Evolutionary conservation across 306 rosid species (phyloP).

Genomic region (Fragaria nilgerrensis): DNA sequence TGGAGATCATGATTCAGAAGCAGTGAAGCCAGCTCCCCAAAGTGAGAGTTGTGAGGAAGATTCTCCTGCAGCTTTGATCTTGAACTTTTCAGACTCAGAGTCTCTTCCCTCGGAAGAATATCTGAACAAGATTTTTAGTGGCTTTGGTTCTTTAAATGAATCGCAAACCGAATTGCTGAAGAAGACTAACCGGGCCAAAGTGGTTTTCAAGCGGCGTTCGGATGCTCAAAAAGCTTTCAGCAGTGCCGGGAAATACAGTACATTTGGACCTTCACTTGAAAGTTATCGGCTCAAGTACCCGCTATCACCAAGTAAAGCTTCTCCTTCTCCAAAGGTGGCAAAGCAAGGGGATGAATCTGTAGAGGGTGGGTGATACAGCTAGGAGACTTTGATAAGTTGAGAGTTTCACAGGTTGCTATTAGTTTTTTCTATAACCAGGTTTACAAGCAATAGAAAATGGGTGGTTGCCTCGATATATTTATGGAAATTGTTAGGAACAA

Average conservation of each 20-base stretch:
- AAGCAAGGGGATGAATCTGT: constrained; percentile 34
- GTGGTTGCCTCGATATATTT: constrained; percentile 14
- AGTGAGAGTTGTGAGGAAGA: constrained; percentile 34
- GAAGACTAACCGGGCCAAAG: constrained; percentile 63
- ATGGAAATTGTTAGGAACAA: constrained; percentile 20
- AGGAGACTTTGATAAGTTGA: constrained; percentile 14
- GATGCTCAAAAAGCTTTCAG: constrained; percentile 86
- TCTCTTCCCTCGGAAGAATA: constrained; percentile 56
- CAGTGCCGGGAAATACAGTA: constrained; percentile 77
- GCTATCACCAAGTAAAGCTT: constrained; percentile 29
- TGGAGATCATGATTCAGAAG: constrained; percentile 29
- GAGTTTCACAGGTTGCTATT: not conserved
- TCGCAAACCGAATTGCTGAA: constrained; percentile 61
- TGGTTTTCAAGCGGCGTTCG: constrained; percentile 52
- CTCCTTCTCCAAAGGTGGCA: constrained; percentile 13
- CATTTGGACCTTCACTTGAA: constrained; percentile 73
- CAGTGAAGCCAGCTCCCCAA: constrained; percentile 18
- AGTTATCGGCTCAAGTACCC: constrained; percentile 78
- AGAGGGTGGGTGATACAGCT: constrained; percentile 24
- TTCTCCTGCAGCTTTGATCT: constrained; percentile 60
- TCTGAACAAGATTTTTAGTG: constrained; percentile 60
- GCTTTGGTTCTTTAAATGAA: constrained; percentile 55
- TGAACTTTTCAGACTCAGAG: constrained; percentile 56
- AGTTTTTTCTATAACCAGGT: not conserved
- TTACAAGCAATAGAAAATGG: constrained; percentile 12